Evolutionary conservation across 2,329 filamentous ascomycete species (phyloP).

Genomic region (Aspergillus nomiae): DNA sequence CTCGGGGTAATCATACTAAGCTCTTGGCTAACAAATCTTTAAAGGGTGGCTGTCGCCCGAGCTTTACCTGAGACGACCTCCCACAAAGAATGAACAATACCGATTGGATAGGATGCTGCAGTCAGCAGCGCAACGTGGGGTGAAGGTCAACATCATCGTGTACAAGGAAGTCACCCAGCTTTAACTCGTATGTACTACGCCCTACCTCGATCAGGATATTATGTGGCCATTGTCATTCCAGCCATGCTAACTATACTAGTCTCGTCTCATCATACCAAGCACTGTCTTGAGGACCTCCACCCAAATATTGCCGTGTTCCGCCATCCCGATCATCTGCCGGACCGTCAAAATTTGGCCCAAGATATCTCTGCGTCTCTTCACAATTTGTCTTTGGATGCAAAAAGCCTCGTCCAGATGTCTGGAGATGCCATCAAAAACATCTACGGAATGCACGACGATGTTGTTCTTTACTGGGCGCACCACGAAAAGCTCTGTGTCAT

Average conservation of each 20-base stretch:
- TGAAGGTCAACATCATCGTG: conserved; percentile 81
- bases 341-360: conserved; percentile 66
- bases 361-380: conserved; percentile 59
- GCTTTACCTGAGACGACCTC: conserved; percentile 80
- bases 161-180: conserved; percentile 89
- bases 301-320: conserved; percentile 86
- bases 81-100: conserved; percentile 78
- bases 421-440: conserved; percentile 73
- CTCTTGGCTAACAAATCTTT: conserved; percentile 10
- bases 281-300: conserved; percentile 73
- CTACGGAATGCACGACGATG: conserved; percentile 78
- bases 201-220: not conserved
- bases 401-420: conserved; percentile 65
- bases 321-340: conserved; percentile 84
- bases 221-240: not conserved
- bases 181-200: conserved; percentile 66
- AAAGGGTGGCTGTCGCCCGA: conserved; percentile 81
- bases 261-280: conserved; percentile 74
- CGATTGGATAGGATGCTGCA: conserved; percentile 81
- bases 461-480: conserved; percentile 88
- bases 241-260: conserved; percentile 43
- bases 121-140: conserved; percentile 79
- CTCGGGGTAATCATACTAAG: not conserved
- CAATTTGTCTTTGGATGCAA: conserved; percentile 57
- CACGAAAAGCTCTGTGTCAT: conserved; percentile 88